Evolutionary conservation across 1,284 basidiomycete genomes (phyloP).

Genomic region (Sporisorium sorghi): DNA sequence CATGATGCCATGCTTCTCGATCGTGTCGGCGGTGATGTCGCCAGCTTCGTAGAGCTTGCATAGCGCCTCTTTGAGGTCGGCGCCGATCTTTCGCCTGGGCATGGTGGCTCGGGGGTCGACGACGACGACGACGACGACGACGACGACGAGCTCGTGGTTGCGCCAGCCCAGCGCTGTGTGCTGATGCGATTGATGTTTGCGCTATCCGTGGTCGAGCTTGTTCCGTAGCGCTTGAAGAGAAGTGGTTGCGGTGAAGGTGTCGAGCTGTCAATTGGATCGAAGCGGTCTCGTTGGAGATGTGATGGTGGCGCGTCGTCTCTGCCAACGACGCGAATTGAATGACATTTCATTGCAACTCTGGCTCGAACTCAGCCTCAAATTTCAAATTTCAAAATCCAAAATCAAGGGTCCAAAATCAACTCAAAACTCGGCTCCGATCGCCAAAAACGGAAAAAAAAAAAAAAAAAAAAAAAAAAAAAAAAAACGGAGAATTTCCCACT

Average conservation of each 20-base stretch:
- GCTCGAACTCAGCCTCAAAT: neutral
- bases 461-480: neutral
- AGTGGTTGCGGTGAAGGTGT: neutral
- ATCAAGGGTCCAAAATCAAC: constrained; percentile 24
- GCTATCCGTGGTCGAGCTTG: too few species aligned
- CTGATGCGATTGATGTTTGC: too few species aligned
- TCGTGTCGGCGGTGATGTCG: constrained; percentile 49
- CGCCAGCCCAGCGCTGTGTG: neutral
- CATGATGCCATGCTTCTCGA: constrained; percentile 56
- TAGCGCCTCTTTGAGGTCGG: constrained; percentile 54
- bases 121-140: neutral
- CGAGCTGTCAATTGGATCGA: constrained; percentile 32
- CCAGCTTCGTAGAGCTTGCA: constrained; percentile 56
- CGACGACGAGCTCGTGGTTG: neutral
- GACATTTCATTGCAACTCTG: constrained; percentile 52
- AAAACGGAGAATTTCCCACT: constrained; percentile 23
- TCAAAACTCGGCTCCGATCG: constrained; percentile 16
- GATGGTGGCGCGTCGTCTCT: constrained; percentile 18
- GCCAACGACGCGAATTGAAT: constrained; percentile 40
- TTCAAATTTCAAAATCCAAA: too few species aligned
- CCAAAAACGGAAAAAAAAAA: too few species aligned
- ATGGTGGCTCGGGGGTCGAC: constrained; percentile 21
- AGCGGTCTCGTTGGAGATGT: constrained; percentile 37
- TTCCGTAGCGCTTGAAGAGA: too few species aligned
- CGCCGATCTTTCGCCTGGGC: constrained; percentile 53